Evolutionary conservation across 768 basidiomycete genomes (phyloP).

Genomic region (Dentipellis sp.): DNA sequence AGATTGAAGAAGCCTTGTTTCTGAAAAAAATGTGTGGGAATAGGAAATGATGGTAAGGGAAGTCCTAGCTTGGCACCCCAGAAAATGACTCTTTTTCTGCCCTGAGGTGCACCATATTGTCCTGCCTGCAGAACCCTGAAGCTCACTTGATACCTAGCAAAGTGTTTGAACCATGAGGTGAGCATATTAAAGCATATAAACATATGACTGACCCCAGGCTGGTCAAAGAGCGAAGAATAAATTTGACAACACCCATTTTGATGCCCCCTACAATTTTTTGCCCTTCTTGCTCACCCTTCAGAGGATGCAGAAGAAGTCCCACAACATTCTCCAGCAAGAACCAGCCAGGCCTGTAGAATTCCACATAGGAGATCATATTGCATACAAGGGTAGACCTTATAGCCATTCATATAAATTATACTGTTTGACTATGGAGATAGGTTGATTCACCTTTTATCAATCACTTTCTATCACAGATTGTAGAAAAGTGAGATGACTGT

Average conservation of each 20-base stretch:
- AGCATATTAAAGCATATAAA: neutral
- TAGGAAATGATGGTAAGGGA: constrained; percentile 50
- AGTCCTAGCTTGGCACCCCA: constrained; percentile 52
- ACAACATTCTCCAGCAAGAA: constrained; percentile 68
- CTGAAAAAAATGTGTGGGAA: constrained; percentile 48
- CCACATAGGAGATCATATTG: constrained; percentile 65
- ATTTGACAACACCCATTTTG: constrained; percentile 53
- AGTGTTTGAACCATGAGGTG: constrained; percentile 7
- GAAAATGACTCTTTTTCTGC: constrained; percentile 58
- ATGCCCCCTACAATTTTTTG: constrained; percentile 29
- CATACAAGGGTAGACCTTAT: constrained; percentile 51
- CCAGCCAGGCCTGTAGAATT: constrained; percentile 51
- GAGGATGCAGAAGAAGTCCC: constrained; percentile 45
- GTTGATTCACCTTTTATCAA: constrained; percentile 47
- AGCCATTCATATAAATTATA: neutral
- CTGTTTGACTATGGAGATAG: neutral
- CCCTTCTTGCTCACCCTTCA: constrained; percentile 29
- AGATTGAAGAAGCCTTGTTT: constrained; percentile 26
- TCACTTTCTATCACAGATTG: constrained; percentile 31
- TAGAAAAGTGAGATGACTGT: neutral
- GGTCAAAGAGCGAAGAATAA: constrained; percentile 48
- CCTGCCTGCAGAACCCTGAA: constrained; percentile 60
- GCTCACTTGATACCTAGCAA: constrained; percentile 52
- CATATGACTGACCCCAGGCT: constrained; percentile 46
- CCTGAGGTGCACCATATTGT: constrained; percentile 67